These are phyloP conservation scores for Cyberlindnera veronae DNA, from an alignment of 805 yeast genomes.

Conservation along the genomic window DNA sequence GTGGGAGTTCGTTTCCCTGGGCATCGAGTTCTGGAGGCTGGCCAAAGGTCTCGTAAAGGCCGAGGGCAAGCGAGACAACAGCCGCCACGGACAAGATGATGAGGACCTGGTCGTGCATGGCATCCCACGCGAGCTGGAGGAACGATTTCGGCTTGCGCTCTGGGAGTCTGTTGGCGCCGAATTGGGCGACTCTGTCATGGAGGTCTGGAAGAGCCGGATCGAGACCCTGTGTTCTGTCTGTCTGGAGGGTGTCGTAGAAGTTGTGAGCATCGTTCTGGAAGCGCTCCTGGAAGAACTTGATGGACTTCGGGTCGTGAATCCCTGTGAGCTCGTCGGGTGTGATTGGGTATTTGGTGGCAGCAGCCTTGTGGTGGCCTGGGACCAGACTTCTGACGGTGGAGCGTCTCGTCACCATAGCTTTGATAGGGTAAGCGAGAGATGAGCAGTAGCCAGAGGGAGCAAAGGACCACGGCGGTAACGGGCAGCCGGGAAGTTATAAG, in stretches of 20 bases:
- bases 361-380: conserved; percentile 1
- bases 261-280: conserved; percentile 14
- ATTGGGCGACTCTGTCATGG: conserved; percentile 40
- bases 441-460: background rate
- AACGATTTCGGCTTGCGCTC: conserved; percentile 67
- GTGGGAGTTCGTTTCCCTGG: conserved; percentile 73
- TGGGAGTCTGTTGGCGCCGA: conserved; percentile 73
- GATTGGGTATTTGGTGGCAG: conserved; percentile 2
- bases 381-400: conserved; percentile 9
- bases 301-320: conserved; percentile 63
- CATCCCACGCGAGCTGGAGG: conserved; percentile 66
- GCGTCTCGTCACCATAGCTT: conserved; percentile 12
- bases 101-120: conserved; percentile 87
- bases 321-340: conserved; percentile 37
- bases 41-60: conserved; percentile 89
- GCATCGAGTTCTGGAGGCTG: conserved; percentile 73
- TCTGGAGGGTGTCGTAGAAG: conserved; percentile 32
- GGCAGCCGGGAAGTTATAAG: background rate
- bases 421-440: background rate
- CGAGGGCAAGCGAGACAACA: conserved; percentile 80
- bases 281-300: conserved; percentile 28
- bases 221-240: conserved; percentile 42
- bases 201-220: conserved; percentile 31
- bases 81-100: conserved; percentile 85
- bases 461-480: background rate